phyloP scores from a whole-genome alignment of 225 moss, liverwort and hornwort genomes.

The Pleurozium schreberi region DNA sequence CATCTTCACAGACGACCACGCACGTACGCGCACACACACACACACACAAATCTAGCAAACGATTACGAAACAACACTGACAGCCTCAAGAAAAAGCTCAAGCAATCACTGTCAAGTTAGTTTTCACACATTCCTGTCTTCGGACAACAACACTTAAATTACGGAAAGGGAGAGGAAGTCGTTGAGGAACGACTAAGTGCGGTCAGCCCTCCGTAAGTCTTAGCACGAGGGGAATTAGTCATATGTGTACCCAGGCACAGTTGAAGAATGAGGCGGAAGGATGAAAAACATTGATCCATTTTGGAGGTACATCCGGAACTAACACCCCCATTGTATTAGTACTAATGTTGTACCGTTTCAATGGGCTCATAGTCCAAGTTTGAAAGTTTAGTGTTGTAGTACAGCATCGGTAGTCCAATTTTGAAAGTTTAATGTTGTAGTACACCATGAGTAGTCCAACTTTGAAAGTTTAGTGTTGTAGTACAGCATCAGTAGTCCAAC shows the following conservation, averaged over 20 bases:
- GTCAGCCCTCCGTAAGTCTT: neutral
- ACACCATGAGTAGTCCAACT: no score
- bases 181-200: neutral
- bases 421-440: no score
- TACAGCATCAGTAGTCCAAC: no score
- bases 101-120: neutral
- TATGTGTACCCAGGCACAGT: neutral
- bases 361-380: no score
- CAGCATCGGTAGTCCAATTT: no score
- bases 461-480: no score
- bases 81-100: neutral
- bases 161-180: neutral
- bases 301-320: no score
- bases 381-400: no score
- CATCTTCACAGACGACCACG: neutral
- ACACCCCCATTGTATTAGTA: no score
- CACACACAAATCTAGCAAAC: neutral
- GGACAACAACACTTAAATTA: neutral
- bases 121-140: neutral
- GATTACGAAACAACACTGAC: neutral
- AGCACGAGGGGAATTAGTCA: neutral
- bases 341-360: no score
- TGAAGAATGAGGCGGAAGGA: no score
- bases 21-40: neutral
- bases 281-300: no score